phyloP scores from a whole-genome alignment of 2,329 filamentous ascomycete species.

The Tolypocladium endophyticum region DNA sequence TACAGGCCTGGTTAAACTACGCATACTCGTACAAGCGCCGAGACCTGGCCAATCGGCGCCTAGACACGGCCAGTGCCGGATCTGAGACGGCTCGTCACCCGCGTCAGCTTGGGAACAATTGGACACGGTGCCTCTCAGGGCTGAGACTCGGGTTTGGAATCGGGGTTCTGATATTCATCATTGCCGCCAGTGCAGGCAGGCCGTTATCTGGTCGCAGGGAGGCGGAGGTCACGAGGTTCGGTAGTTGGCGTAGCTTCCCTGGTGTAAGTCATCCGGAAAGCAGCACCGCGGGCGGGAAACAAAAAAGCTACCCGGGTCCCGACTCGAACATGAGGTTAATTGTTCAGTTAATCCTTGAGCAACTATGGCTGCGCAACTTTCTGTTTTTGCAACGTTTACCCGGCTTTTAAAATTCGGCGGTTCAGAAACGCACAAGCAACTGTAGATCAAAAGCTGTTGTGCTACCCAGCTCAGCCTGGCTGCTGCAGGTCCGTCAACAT shows the following conservation, averaged over 20 bases:
- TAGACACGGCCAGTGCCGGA: not conserved
- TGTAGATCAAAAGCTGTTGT: not conserved
- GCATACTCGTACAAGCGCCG: not conserved
- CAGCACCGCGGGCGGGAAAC: not conserved
- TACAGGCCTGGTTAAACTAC: not conserved
- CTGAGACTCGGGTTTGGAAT: not conserved
- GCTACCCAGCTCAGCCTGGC: too few relatives aligned
- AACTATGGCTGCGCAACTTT: too few relatives aligned
- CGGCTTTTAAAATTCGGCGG: too few relatives aligned
- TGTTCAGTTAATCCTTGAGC: too few relatives aligned
- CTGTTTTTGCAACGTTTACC: too few relatives aligned
- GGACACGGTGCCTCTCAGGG: not conserved
- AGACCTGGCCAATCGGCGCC: not conserved
- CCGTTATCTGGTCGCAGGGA: not conserved
- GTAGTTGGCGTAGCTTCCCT: not conserved
- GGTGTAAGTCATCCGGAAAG: not conserved
- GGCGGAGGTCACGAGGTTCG: not conserved
- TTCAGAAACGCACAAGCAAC: not conserved
- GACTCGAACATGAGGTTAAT: not conserved
- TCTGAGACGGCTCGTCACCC: constrained; percentile 1
- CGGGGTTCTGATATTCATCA: not conserved
- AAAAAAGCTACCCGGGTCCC: not conserved
- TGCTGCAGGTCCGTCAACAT: not conserved
- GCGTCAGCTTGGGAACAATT: constrained; percentile 1
- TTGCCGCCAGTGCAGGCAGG: not conserved